Evolutionary conservation across 805 yeast genomes (phyloP).

Genomic region (Metschnikowia lunata): DNA sequence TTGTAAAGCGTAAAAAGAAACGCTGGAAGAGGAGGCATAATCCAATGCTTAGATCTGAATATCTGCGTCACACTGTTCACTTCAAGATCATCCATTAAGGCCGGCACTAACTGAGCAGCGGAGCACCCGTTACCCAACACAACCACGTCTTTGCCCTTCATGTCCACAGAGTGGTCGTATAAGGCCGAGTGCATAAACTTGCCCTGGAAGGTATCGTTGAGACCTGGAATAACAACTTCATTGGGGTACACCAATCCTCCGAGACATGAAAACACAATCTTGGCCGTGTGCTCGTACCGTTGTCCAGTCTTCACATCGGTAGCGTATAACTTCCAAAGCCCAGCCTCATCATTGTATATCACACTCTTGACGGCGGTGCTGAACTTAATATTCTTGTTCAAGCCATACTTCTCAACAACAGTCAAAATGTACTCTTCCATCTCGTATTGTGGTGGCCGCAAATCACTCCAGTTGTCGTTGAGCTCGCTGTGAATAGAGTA

Average conservation of each 20-base stretch:
- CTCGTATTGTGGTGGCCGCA: constrained; percentile 41
- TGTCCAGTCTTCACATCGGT: constrained; percentile 29
- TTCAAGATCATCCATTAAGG: constrained; percentile 25
- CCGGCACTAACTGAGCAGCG: constrained; percentile 39
- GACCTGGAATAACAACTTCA: constrained; percentile 27
- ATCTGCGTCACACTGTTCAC: constrained; percentile 29
- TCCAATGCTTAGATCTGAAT: constrained; percentile 34
- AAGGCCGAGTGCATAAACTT: constrained; percentile 39
- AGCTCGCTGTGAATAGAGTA: constrained; percentile 33
- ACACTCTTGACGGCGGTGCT: constrained; percentile 19
- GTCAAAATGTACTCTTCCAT: constrained; percentile 37
- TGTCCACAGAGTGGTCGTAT: constrained; percentile 31
- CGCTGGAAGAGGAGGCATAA: constrained; percentile 38
- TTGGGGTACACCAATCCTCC: constrained; percentile 39
- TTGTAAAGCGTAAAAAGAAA: too few species aligned
- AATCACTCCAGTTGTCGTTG: constrained; percentile 32
- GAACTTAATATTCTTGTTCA: constrained; percentile 23
- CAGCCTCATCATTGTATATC: constrained; percentile 22
- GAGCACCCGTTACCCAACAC: constrained; percentile 43
- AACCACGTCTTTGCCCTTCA: constrained; percentile 32
- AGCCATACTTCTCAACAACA: constrained; percentile 26
- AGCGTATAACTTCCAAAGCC: constrained; percentile 28
- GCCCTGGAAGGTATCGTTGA: constrained; percentile 34
- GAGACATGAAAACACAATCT: constrained; percentile 24
- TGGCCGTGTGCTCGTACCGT: constrained; percentile 25